These are phyloP conservation scores for Neurospora sp. DNA, from an alignment of 495 filamentous ascomycete genomes.

Conservation along the genomic window DNA sequence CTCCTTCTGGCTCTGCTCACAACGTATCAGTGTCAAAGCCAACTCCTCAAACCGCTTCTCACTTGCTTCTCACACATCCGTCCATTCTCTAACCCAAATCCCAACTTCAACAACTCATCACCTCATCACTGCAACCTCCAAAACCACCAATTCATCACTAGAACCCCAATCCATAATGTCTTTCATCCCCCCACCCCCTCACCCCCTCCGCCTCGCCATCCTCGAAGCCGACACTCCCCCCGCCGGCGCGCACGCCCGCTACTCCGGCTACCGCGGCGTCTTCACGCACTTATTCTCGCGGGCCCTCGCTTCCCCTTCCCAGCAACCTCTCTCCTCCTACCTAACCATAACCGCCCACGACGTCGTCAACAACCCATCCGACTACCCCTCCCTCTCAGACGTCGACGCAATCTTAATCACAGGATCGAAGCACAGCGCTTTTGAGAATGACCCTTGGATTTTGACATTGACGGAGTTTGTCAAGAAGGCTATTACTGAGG, in stretches of 20 bases:
- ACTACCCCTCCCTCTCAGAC: constrained; percentile 59
- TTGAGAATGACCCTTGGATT: constrained; percentile 68
- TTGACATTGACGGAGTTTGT: constrained; percentile 62
- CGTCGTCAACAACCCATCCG: constrained; percentile 44
- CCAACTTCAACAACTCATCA: too few species aligned
- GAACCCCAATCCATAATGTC: too few species aligned
- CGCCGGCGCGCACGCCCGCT: constrained; percentile 45
- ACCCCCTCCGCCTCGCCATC: constrained; percentile 67
- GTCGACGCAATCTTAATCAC: constrained; percentile 78
- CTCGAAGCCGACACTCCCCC: constrained; percentile 73
- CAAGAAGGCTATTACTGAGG: constrained; percentile 29
- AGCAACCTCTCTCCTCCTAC: constrained; percentile 16
- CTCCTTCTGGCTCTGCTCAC: background rate
- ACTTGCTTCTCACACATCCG: too few species aligned
- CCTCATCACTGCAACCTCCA: background rate
- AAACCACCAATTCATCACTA: background rate
- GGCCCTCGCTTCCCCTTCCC: constrained; percentile 19
- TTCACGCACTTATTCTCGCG: constrained; percentile 53
- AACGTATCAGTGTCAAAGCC: background rate
- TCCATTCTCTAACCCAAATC: too few species aligned
- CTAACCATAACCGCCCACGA: constrained; percentile 58
- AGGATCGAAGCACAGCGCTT: constrained; percentile 50
- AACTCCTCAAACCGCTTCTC: background rate
- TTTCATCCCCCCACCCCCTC: constrained; percentile 7
- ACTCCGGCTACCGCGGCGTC: constrained; percentile 62